Evolutionary conservation across 805 yeast species (phyloP), one percentile per base, ranked within the genome.

Genomic region (Groenewaldozyma tartarivorans): DNA sequence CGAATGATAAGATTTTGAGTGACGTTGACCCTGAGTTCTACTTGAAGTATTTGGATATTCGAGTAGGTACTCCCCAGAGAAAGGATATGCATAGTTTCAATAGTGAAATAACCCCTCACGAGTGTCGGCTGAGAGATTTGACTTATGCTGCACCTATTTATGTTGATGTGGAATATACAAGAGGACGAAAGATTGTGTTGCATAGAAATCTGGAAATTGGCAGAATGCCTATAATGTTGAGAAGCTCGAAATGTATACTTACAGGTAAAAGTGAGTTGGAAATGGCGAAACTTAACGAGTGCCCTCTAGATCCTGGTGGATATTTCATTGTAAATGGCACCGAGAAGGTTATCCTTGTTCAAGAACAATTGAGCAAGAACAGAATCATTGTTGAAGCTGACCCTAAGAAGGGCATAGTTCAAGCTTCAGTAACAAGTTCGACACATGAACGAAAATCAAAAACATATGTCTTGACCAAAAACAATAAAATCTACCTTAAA

Each of bases 261-360:
- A 77, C 77, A 47, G 94, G 87, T 16, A 77, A 82, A 36, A 69
- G 76, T 38, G 95, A 90, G 54, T 60, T 66, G 22, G 81, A 77
- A 51, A 90, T 92, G 97, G 96, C 98, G 0, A 66, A 66, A 20
- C 68, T 83, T 50, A 80, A 84, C 52, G 98, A 92, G 63, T 92
- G 98, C 62, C 98, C 98, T 0, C 68, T 92, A 38, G 98, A 92
- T 63, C 98, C 98, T 4, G 98, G 98, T 64, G 98, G 98, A 54
- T 92, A 92, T 58, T 92, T 92, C 56, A 84, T 90, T 56, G 96
- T 88, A 37, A 90, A 90, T 58, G 98, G 98, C 60, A 92, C 98
- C 0, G 98, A 92, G 55, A 92, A 92, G 60, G 98, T 92, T 35
- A 92, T 92, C 48, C 71, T 92, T 51, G 94, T 92, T 33, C 98